Evolutionary conservation across 2,329 filamentous ascomycete species (phyloP).

Genomic region (Nannizzia gypsea): DNA sequence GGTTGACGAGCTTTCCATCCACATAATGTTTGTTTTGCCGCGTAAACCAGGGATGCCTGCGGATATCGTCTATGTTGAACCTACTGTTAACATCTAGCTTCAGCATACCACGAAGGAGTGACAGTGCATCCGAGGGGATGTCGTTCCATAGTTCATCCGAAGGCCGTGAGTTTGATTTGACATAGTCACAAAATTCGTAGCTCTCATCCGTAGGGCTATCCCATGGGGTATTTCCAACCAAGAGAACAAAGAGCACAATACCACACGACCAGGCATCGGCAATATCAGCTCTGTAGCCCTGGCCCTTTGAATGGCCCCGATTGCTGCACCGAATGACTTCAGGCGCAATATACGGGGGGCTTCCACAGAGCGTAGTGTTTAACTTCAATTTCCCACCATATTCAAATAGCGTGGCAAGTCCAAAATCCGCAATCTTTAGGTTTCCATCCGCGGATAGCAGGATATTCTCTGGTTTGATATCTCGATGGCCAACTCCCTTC

Average conservation of each 20-base stretch:
- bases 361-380: slow-evolving; percentile 84
- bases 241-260: slow-evolving; percentile 88
- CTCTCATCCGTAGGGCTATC: slow-evolving; percentile 77
- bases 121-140: slow-evolving; percentile 61
- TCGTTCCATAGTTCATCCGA: slow-evolving; percentile 76
- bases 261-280: slow-evolving; percentile 97
- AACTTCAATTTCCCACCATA: slow-evolving; percentile 73
- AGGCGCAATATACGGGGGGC: slow-evolving; percentile 92
- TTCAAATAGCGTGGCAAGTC: slow-evolving; percentile 84
- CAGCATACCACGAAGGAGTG: slow-evolving; percentile 86
- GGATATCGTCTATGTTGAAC: slow-evolving; percentile 77
- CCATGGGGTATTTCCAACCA: slow-evolving; percentile 97
- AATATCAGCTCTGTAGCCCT: slow-evolving; percentile 52
- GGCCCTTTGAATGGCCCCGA: slow-evolving; percentile 37
- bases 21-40: slow-evolving; percentile 63
- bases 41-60: slow-evolving; percentile 90
- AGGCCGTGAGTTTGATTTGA: slow-evolving; percentile 65
- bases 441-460: slow-evolving; percentile 72
- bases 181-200: slow-evolving; percentile 85
- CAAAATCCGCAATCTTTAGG: slow-evolving; percentile 93
- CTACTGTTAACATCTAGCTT: slow-evolving; percentile 61
- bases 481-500: slow-evolving; percentile 85
- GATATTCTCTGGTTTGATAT: slow-evolving; percentile 92
- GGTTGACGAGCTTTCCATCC: slow-evolving; percentile 65
- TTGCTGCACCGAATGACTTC: slow-evolving; percentile 57